Percentiles rank a stretch among this genome's conserved stretches.
Conservation (phyloP, 441 rosid species). For the Pelargonium fulgidum region DNA sequence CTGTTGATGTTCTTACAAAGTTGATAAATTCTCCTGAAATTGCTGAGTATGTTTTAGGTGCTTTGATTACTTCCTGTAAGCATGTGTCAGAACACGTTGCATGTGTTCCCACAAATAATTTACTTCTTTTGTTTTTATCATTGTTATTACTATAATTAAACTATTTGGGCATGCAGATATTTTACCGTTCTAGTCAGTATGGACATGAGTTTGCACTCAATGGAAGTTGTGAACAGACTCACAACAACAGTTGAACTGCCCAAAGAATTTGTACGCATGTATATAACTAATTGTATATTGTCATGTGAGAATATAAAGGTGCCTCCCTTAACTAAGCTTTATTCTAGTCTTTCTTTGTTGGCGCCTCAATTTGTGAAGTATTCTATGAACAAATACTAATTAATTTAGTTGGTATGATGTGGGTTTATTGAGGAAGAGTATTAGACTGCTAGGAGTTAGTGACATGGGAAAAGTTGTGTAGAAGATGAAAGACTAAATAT, state of each 20-base stretch:
- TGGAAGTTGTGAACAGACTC: slow-evolving; percentile 98
- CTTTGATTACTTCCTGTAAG: background rate
- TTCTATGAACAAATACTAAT: slow-evolving; percentile 1
- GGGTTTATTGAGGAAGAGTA: background rate
- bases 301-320: slow-evolving; percentile 93
- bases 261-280: slow-evolving; percentile 76
- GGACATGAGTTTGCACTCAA: slow-evolving; percentile 97
- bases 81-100: background rate
- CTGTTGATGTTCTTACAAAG: slow-evolving; percentile 87
- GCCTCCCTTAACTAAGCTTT: slow-evolving; percentile 16
- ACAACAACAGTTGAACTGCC: slow-evolving; percentile 92
- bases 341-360: background rate
- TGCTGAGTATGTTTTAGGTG: slow-evolving; percentile 55
- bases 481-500: background rate
- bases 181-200: slow-evolving; percentile 80
- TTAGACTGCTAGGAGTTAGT: background rate
- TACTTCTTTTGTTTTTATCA: background rate
- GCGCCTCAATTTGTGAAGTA: slow-evolving; percentile 9
- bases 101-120: background rate
- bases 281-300: slow-evolving; percentile 88
- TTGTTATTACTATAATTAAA: background rate
- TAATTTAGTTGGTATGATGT: slow-evolving; percentile 2
- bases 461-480: background rate
- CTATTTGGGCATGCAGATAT: slow-evolving; percentile 45
- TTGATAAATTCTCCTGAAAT: slow-evolving; percentile 81